Percentiles rank a stretch among this genome's conserved stretches.
These are phyloP conservation scores for Trypanosoma melophagium DNA, from an alignment of 208 protist genomes.

Conservation along the genomic window DNA sequence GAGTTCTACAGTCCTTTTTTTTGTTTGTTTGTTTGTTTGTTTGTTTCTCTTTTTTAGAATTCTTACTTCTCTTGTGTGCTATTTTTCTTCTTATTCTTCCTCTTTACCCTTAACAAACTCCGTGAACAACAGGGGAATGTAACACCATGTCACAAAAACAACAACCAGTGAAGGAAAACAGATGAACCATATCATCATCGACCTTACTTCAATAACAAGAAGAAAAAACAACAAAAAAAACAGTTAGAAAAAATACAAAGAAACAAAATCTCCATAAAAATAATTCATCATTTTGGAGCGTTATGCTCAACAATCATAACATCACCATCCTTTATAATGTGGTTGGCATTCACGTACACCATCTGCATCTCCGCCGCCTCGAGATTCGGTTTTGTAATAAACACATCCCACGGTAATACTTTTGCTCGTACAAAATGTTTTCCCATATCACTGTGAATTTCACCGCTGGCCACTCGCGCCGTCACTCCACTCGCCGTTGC, in stretches of 20 bases:
- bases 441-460: slow-evolving; percentile 87
- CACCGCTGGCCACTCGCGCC: slow-evolving; percentile 64
- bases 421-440: slow-evolving; percentile 71
- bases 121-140: too few relatives aligned
- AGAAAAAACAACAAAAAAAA: not conserved
- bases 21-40: slow-evolving; percentile 4
- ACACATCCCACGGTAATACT: slow-evolving; percentile 64
- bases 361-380: slow-evolving; percentile 82
- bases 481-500: slow-evolving; percentile 45
- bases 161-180: too few relatives aligned
- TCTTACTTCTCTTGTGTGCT: not conserved
- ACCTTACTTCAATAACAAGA: too few relatives aligned
- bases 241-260: not conserved
- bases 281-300: slow-evolving; percentile 22
- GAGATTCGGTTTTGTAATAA: slow-evolving; percentile 55
- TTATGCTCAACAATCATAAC: slow-evolving; percentile 86
- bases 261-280: slow-evolving; percentile 1
- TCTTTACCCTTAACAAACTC: not conserved
- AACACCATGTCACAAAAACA: too few relatives aligned
- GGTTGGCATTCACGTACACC: slow-evolving; percentile 49
- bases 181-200: too few relatives aligned
- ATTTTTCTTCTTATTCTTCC: slow-evolving; percentile 1
- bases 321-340: slow-evolving; percentile 83
- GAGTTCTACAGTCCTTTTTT: too few relatives aligned
- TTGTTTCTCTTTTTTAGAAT: slow-evolving; percentile 14